Conservation (phyloP, 148 eudicot species). For the Drosera capensis region DNA sequence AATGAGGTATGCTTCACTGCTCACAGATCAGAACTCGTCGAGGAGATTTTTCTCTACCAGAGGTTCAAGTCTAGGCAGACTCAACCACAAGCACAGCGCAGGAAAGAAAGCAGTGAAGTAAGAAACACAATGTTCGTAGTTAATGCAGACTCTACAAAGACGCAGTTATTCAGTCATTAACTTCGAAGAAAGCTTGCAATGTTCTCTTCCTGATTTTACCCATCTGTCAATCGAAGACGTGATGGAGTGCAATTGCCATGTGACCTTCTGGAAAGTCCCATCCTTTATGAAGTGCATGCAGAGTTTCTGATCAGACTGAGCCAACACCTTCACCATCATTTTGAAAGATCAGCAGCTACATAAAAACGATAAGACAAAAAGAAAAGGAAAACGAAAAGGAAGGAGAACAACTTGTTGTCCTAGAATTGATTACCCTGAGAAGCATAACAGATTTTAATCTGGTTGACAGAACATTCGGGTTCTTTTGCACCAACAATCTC, state of each 20-base stretch:
- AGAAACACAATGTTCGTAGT: constrained; percentile 50
- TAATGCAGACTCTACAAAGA: constrained; percentile 79
- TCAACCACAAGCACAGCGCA: constrained; percentile 67
- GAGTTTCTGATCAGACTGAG: constrained; percentile 43
- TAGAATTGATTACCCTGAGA: constrained; percentile 37
- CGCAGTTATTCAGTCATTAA: constrained; percentile 72
- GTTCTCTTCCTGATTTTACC: constrained; percentile 44
- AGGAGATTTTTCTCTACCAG: constrained; percentile 36
- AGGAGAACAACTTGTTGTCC: background rate
- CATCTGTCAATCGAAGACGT: constrained; percentile 48
- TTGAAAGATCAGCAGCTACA: background rate
- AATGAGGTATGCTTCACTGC: constrained; percentile 57
- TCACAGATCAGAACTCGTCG: constrained; percentile 44
- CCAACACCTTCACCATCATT: constrained; percentile 43
- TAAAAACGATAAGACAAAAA: constrained; percentile 4
- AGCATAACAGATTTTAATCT: constrained; percentile 71
- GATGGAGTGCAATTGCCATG: constrained; percentile 55
- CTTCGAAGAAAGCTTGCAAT: constrained; percentile 47
- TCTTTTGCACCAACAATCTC: constrained; percentile 43
- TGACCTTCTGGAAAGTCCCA: constrained; percentile 48
- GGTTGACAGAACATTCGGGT: constrained; percentile 27
- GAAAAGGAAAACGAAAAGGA: background rate
- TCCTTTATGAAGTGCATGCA: constrained; percentile 38
- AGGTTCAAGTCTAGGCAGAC: constrained; percentile 44
- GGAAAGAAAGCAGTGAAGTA: constrained; percentile 53